Base-by-base conservation (phyloP, 345 rosid genomes). In the Citrus mangshanensis region DNA sequence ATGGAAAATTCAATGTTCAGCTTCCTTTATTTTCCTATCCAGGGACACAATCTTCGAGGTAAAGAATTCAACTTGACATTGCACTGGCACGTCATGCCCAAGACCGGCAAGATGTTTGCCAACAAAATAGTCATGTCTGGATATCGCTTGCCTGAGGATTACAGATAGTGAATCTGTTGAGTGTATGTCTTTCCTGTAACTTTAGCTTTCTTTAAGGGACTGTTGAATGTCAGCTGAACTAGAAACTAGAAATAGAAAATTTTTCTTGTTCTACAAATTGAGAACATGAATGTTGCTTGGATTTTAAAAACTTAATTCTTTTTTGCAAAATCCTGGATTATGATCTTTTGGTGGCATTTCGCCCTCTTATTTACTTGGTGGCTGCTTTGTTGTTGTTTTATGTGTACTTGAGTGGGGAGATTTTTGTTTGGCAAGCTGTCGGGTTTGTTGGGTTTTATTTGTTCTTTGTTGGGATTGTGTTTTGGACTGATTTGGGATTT, bases 61-160 rank as follows among this genome's bases (percentile, higher is more conserved):
- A 93, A 92, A 80, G 90, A 88, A 9, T 95, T 92, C 92, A 95
- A 95, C 85, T 81, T 95, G 86, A 93, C 98, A 9, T 83, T 95
- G 85, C 98, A 89, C 74, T 95, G 98, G 98, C 98, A 95, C 79
- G 95, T 95, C 55, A 95, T 95, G 98, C 98, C 98, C 34, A 95
- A 93, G 86, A 91, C 98, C 0, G 98, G 98, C 68, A 93, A 93
- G 89, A 95, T 95, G 96, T 87, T 92, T 80, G 91, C 91, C 6
- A 85, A 90, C 83, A 91, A 94, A 80, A 73, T 93, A 60, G 92
- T 91, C 77, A 81, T 90, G 89, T 56, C 97, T 42, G 98, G 97
- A 49, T 93, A 87, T 86, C 88, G 77, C 56, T 80, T 94, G 78
- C 97, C 97, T 27, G 86, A 93, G 74, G 95, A 92, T 54, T 93